Base-by-base conservation (phyloP, 139 green algal species). In the Pycnococcus provasolii region DNA sequence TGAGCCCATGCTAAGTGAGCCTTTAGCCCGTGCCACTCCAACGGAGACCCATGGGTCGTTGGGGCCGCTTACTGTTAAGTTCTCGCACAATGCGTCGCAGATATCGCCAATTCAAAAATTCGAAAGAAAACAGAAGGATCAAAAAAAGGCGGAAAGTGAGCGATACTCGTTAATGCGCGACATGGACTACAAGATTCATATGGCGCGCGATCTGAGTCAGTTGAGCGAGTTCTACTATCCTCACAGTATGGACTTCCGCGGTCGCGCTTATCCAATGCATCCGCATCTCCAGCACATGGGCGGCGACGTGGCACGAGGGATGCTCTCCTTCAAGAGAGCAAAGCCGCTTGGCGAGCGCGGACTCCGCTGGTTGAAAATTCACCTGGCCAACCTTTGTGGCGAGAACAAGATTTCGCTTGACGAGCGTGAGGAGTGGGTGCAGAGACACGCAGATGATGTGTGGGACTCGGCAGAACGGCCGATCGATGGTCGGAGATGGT, bases 221-320 rank as follows among this genome's bases (percentile, higher is more conserved):
- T 26, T 26, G 26, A 26, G 26, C 26, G 26, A 46, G 3, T 86
- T 96, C 77, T 96, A 88, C 76, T 93, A 87, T 65, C 90, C 91
- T 1, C 91, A 97, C 82, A 93, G 88, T 68, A 43, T 96, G 1
- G 91, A 97, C 77, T 96, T 97, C 84, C 64, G 91, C 40, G 92
- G 92, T 5, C 84, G 92, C 42, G 92, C 91, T 13, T 99, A 99
- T 77, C 87, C 92, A 3, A 89, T 96, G 73, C 90, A 95, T 72
- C 86, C 88, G 1, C 80, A 95, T 83, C 80, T 99, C 40, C 91
- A 95, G 64, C 92, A 99, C 78, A 73, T 99, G 62, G 91, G 90
- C 0, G 76, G 83, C 6, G 92, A 97, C 79, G 58, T 85, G 41
- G 88, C 76, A 43, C 84, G 92, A 4, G 86, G 88, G 42, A 70